Evolutionary conservation across 1,139 yeast species (phyloP), one percentile per base, ranked within the genome.

Genomic region (Candida tropicalis): DNA sequence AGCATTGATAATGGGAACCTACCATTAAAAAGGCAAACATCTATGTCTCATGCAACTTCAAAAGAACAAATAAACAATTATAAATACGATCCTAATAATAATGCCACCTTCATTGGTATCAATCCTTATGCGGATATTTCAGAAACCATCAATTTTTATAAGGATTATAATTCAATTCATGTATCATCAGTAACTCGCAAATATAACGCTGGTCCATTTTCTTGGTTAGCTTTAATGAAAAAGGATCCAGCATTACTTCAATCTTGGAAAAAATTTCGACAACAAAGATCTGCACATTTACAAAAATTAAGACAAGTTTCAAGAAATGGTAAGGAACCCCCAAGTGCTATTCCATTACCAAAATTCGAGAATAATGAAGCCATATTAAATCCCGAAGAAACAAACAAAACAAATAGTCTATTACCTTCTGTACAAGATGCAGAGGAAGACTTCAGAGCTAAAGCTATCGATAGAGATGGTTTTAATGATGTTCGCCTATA

Each of bases 211-310:
- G 78, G 75, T 1, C 66, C 75, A 0, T 64, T 71, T 41, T 58
- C 78, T 0, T 68, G 77, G 68, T 50, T 71, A 5, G 59, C 77
- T 0, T 49, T 74, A 11, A 52, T 70, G 51, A 57, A 60, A 43
- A 62, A 63, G 40, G 79, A 74, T 47, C 50, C 53, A 3, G 66
- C 61, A 5, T 52, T 68, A 46, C 48, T 43, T 35, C 50, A 49
- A 43, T 42, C 54, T 3, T 59, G 58, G 58, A 33, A 40, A 15
- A 51, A 43, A 39, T 35, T 44, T 12, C 42, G 29, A 17, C 15
- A n/a, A 4, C 36, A 25, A 18, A 9, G 17, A 25, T 24, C 24
- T 17, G 42, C 28, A 5, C 39, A 35, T 10, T n/a, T 22, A 5
- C 18, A 9, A 9, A 22, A 24, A 24, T 35, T 32, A 18, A 32